Base-by-base conservation (phyloP, 2,329 filamentous ascomycete genomes). In the Aciculosporium take region DNA sequence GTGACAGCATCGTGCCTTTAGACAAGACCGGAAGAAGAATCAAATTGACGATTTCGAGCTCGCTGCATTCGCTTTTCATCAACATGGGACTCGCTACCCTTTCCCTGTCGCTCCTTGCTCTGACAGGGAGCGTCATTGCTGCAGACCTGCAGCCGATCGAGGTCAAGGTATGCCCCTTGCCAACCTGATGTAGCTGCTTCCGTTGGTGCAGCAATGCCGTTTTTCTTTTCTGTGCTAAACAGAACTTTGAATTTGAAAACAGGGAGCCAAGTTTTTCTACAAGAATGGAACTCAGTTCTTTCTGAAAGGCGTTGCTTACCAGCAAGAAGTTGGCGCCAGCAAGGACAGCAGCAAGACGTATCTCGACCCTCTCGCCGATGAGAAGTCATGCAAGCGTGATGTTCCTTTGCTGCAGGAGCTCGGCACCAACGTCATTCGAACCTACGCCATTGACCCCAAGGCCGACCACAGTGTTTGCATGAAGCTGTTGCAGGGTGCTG, bases 271-370 rank as follows among this genome's bases (percentile, higher is more conserved):
- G 65, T 89, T 95, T 72, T 95, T 93, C 72, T 88, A 83, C 70
- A 73, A 84, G 62, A 83, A 80, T 53, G 70, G 70, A 48, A 73
- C 70, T 15, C 68, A 74, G 54, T 74, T 74, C 66, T 93, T 79
- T 71, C 85, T 96, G 63, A 85, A 82, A 63, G 91, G 91, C 67
- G 72, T 98, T 53, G 91, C 91, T 51, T 98, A 98, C 68, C 91
- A 98, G 70, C 78, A 88, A 67, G 84, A 89, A 53, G 69, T 69
- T 49, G 69, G 68, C 49, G 67, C 73, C 40, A 72, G 70, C 40
- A 72, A 76, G 46, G 56, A 56, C 43, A 66, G 68, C 41, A 59
- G 56, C 45, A 59, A 62, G 42, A 69, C 69, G 47, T 96, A 88
- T 69, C 73, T 69, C 48, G 91, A 98, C 58, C 89, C 91, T 44